phyloP scores from a whole-genome alignment of 2,329 filamentous ascomycete genomes.

The Arthrobotrys pseudoclavata region DNA sequence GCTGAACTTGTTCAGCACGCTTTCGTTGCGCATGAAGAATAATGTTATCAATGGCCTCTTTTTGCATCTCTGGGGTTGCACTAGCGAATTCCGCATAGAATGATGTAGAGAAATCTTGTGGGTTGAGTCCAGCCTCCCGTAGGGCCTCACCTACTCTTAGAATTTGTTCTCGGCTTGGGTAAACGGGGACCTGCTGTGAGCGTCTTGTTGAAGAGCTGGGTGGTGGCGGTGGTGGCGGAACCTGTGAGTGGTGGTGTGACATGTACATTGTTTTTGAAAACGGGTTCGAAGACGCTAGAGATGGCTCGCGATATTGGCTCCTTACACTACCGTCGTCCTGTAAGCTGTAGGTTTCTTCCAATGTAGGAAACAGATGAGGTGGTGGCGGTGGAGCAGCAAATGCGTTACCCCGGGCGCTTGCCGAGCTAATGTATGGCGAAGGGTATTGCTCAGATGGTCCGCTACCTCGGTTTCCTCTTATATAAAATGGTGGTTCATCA shows the following conservation, averaged over 20 bases:
- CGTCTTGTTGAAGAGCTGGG: constrained; percentile 34
- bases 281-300: constrained; percentile 52
- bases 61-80: constrained; percentile 52
- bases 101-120: constrained; percentile 40
- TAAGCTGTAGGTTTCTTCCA: constrained; percentile 50
- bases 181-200: constrained; percentile 40
- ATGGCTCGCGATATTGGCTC: constrained; percentile 53
- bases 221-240: constrained; percentile 30
- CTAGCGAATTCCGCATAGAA: constrained; percentile 57
- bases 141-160: constrained; percentile 42
- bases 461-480: constrained; percentile 39
- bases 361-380: constrained; percentile 44
- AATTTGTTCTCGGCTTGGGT: constrained; percentile 45
- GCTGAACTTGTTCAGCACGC: constrained; percentile 36
- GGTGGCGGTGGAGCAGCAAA: constrained; percentile 34
- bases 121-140: constrained; percentile 44
- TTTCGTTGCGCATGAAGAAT: constrained; percentile 51
- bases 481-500: constrained; percentile 49
- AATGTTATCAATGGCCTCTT: constrained; percentile 53
- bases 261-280: constrained; percentile 54
- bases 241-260: constrained; percentile 38
- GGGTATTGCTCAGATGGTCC: constrained; percentile 41
- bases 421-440: constrained; percentile 46
- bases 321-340: constrained; percentile 54
- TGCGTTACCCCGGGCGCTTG: constrained; percentile 39